These are phyloP conservation scores for Erythrobasidium yunnanense DNA, from an alignment of 768 basidiomycete genomes.

Conservation along the genomic window DNA sequence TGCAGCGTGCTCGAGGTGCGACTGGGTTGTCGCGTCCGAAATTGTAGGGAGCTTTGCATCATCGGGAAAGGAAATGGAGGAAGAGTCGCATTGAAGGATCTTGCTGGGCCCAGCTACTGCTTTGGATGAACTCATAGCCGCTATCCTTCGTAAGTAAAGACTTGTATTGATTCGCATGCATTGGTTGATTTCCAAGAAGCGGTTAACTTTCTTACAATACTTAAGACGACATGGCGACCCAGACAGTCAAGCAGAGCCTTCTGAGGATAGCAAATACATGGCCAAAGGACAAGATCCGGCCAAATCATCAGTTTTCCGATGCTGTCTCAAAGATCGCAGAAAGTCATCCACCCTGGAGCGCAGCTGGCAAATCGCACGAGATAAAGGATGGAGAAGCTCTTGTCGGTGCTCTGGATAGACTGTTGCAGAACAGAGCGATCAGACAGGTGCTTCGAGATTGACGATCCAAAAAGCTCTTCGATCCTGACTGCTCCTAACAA, in stretches of 20 bases:
- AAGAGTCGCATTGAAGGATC: constrained; percentile 4
- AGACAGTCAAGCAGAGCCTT: constrained; percentile 18
- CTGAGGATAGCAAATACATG: constrained; percentile 6
- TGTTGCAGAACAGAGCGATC: not conserved
- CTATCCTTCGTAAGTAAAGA: too few relatives aligned
- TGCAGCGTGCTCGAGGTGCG: constrained; percentile 11
- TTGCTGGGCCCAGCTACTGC: not conserved
- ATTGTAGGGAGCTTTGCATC: not conserved
- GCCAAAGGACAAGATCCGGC: constrained; percentile 23
- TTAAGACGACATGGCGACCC: not conserved
- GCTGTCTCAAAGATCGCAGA: constrained; percentile 21
- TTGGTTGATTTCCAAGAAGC: too few relatives aligned
- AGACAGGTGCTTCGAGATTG: constrained; percentile 9
- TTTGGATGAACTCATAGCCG: not conserved
- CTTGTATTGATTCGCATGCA: too few relatives aligned
- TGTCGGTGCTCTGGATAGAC: not conserved
- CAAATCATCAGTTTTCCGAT: constrained; percentile 15
- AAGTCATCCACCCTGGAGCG: constrained; percentile 1
- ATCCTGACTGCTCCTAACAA: too few relatives aligned
- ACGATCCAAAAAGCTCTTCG: too few relatives aligned
- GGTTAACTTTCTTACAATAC: too few relatives aligned
- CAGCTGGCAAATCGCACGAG: not conserved
- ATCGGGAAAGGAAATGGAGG: constrained; percentile 7
- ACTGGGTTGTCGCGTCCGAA: constrained; percentile 4
- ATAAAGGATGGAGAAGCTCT: constrained; percentile 15